Evolutionary conservation across 495 filamentous ascomycete species (phyloP).

Genomic region (Podospora pseudopauciseta): DNA sequence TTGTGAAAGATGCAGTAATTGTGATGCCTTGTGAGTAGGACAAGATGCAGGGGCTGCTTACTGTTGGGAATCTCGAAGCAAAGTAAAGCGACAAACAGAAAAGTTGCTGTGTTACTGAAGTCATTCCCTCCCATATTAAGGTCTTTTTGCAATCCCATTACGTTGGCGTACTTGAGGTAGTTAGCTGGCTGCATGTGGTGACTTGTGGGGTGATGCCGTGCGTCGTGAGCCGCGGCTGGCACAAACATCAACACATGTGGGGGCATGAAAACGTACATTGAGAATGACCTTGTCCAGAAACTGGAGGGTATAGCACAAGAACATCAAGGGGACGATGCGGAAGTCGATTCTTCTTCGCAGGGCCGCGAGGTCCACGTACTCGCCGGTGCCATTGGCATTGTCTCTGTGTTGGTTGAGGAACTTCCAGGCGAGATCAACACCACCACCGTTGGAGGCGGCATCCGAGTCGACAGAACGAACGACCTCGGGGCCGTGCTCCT

Average conservation of each 20-base stretch:
- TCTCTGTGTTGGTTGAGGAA: slow-evolving; percentile 35
- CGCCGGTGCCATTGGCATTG: slow-evolving; percentile 12
- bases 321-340: slow-evolving; percentile 51
- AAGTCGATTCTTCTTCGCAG: slow-evolving; percentile 38
- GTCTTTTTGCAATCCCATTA: slow-evolving; percentile 37
- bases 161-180: slow-evolving; percentile 32
- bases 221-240: not conserved
- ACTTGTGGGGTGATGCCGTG: not conserved
- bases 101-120: slow-evolving; percentile 37
- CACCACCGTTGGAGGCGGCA: slow-evolving; percentile 5
- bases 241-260: not conserved
- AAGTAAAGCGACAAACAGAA: slow-evolving; percentile 34
- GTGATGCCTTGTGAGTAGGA: not conserved
- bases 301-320: slow-evolving; percentile 59
- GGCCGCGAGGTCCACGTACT: slow-evolving; percentile 22
- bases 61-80: slow-evolving; percentile 37
- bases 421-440: slow-evolving; percentile 34
- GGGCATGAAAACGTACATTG: slow-evolving; percentile 37
- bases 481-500: slow-evolving; percentile 4
- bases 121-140: slow-evolving; percentile 36
- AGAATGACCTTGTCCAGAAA: slow-evolving; percentile 65
- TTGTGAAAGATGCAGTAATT: not conserved
- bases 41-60: slow-evolving; percentile 12
- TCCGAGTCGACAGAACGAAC: not conserved
- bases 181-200: slow-evolving; percentile 11